phyloP scores from a whole-genome alignment of 1,284 basidiomycete genomes.

The Moniliophthora roreri region DNA sequence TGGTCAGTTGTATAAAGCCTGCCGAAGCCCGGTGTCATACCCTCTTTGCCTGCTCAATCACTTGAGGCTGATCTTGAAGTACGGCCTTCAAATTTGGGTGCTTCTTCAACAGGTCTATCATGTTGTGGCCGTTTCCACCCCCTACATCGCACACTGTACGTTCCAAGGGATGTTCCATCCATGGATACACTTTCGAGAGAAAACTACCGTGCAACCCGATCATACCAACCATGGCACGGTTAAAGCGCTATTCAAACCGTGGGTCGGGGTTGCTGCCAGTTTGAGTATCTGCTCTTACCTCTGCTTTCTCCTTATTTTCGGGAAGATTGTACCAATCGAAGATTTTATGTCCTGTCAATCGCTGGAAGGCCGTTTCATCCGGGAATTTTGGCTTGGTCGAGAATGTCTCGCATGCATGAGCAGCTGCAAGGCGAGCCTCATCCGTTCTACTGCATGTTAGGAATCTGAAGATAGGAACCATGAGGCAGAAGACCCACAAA shows the following conservation, averaged over 20 bases:
- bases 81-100: conserved; percentile 40
- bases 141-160: conserved; percentile 49
- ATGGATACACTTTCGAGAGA: conserved; percentile 50
- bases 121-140: conserved; percentile 41
- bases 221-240: conserved; percentile 28
- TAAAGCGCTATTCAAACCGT: conserved; percentile 23
- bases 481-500: conserved; percentile 21
- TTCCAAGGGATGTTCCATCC: conserved; percentile 34
- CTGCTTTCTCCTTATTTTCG: conserved; percentile 5
- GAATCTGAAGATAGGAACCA: conserved; percentile 7
- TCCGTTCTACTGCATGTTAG: conserved; percentile 17
- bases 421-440: conserved; percentile 15
- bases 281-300: too few species aligned
- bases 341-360: conserved; percentile 9
- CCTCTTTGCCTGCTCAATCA: conserved; percentile 34
- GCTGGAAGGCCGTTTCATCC: conserved; percentile 10
- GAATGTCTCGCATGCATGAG: conserved; percentile 9
- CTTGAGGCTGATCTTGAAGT: conserved; percentile 44
- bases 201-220: conserved; percentile 16
- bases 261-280: too few species aligned
- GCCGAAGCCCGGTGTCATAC: too few species aligned
- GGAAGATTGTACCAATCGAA: conserved; percentile 6
- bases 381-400: background rate
- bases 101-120: conserved; percentile 38
- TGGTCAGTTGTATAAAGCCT: too few species aligned